Conservation (phyloP, 805 yeast species). For the Geotrichum ghanense region DNA sequence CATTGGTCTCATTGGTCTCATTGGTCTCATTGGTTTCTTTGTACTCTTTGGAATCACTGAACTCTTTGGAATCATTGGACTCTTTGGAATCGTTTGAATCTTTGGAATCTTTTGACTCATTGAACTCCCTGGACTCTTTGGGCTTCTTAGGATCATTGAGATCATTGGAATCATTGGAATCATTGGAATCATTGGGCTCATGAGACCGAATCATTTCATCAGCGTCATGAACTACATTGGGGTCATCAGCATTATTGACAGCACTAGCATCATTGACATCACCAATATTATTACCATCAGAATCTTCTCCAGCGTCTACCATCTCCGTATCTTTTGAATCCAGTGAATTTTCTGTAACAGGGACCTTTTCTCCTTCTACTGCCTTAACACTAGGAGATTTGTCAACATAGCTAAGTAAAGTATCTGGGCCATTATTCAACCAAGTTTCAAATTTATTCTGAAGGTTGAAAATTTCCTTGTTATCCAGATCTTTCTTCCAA, state of each 20-base stretch:
- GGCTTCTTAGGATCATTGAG: background rate
- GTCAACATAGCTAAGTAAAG: constrained; percentile 4
- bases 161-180: background rate
- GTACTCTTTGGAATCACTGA: background rate
- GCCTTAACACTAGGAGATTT: no score
- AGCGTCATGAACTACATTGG: no score
- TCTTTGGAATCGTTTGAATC: background rate
- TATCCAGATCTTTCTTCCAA: constrained; percentile 40
- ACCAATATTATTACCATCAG: background rate
- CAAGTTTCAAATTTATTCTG: constrained; percentile 13
- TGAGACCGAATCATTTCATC: no score
- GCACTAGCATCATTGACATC: background rate
- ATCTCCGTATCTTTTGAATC: background rate
- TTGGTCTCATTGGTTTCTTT: background rate
- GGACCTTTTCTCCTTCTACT: no score
- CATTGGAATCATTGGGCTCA: background rate
- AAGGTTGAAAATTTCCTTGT: constrained; percentile 24
- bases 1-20: background rate
- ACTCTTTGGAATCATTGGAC: background rate
- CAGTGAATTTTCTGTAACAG: no score
- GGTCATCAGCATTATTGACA: background rate
- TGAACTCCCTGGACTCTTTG: background rate
- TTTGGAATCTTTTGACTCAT: background rate
- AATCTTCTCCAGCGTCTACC: no score
- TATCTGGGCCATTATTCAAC: constrained; percentile 4